Evolutionary conservation across 345 rosid species (phyloP).

Genomic region (Boechera retrofracta): DNA sequence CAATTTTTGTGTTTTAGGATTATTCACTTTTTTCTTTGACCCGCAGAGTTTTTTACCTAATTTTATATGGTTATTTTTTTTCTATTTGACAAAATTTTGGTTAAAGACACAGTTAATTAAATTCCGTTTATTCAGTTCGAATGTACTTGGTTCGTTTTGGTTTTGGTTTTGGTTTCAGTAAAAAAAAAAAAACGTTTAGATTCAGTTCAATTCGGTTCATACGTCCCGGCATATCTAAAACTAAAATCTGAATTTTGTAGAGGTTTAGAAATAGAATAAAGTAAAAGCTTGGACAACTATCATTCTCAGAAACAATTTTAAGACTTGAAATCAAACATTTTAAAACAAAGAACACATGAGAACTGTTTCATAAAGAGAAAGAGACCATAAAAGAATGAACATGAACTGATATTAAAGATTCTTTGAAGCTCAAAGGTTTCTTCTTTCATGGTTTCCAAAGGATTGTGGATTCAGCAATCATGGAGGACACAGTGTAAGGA

Average conservation of each 20-base stretch:
- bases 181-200: neutral
- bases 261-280: neutral
- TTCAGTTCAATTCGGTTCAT: no score
- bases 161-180: no score
- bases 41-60: neutral
- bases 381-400: conserved; percentile 21
- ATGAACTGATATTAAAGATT: conserved; percentile 17
- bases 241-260: neutral
- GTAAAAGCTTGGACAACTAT: neutral
- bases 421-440: conserved; percentile 4
- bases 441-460: conserved; percentile 57
- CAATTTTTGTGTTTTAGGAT: neutral
- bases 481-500: conserved; percentile 81
- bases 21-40: neutral
- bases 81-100: neutral
- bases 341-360: conserved; percentile 14
- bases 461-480: conserved; percentile 86
- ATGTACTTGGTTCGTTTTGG: neutral
- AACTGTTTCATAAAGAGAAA: conserved; percentile 14
- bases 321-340: neutral
- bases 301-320: neutral
- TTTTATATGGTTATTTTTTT: no score
- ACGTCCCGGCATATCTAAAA: neutral
- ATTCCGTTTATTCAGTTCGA: neutral
- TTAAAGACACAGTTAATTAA: neutral